Evolutionary conservation across 169 alveolate species (phyloP).

Genomic region (Plasmodium falciparum): DNA sequence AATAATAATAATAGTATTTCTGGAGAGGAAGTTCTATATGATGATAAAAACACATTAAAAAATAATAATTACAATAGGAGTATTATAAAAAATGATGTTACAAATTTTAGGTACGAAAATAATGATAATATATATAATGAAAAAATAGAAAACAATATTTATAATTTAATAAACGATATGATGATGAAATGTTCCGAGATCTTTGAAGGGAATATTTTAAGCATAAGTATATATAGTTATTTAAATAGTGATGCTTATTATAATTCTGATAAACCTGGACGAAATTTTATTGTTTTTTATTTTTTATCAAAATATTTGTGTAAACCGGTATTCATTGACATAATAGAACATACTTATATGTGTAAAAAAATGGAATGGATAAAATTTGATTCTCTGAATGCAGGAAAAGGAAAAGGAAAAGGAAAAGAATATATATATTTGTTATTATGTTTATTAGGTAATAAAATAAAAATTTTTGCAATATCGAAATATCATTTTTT

Average conservation of each 20-base stretch:
- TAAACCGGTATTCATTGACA: conserved; percentile 26
- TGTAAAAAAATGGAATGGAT: conserved; percentile 64
- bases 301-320: conserved; percentile 30
- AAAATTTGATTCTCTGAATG: neutral
- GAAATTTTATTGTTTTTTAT: conserved; percentile 50
- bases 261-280: conserved; percentile 11
- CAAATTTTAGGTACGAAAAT: neutral
- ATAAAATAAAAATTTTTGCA: conserved; percentile 26
- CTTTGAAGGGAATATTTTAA: conserved; percentile 29
- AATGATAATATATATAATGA: neutral
- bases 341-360: conserved; percentile 17
- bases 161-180: conserved; percentile 7
- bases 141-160: neutral
- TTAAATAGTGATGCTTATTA: conserved; percentile 27
- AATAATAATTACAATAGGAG: neutral
- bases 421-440: conserved; percentile 15
- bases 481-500: conserved; percentile 31
- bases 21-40: neutral
- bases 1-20: neutral
- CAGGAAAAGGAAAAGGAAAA: neutral
- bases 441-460: conserved; percentile 31
- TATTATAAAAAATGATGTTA: neutral
- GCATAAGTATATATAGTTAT: conserved; percentile 49
- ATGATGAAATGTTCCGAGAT: conserved; percentile 9
- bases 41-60: neutral